A percentile compares a stretch with the other conserved stretches of the same genome.
These are phyloP conservation scores for Laburnicola sp. DNA, from an alignment of 2,329 filamentous ascomycete genomes.

Conservation along the genomic window DNA sequence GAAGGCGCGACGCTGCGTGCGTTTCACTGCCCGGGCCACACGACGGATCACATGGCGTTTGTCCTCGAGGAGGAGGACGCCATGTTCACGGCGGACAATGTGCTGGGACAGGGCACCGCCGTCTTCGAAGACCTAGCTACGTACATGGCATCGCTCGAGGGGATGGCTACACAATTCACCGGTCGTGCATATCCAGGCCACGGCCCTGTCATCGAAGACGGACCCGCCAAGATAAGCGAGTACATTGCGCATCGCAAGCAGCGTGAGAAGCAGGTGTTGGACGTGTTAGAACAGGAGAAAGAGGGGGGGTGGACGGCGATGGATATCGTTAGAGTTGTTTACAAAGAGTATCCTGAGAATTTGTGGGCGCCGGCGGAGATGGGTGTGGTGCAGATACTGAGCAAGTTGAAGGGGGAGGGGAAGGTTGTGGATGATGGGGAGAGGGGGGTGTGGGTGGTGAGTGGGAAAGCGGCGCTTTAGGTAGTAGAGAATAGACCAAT, in stretches of 20 bases:
- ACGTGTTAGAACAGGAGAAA: conserved; percentile 39
- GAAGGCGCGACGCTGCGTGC: conserved; percentile 70
- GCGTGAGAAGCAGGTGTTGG: conserved; percentile 62
- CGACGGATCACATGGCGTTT: conserved; percentile 79
- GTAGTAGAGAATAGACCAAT: background rate
- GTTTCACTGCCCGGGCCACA: conserved; percentile 73
- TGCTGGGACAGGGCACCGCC: conserved; percentile 82
- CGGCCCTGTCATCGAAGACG: conserved; percentile 75
- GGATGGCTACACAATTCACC: conserved; percentile 67
- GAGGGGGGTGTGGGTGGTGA: conserved; percentile 41
- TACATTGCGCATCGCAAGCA: conserved; percentile 81
- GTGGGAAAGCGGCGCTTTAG: conserved; percentile 18
- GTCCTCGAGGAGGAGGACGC: conserved; percentile 75
- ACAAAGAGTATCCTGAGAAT: conserved; percentile 74
- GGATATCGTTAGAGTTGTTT: conserved; percentile 87
- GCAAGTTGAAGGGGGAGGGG: conserved; percentile 76
- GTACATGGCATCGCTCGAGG: conserved; percentile 70
- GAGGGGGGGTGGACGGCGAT: conserved; percentile 65
- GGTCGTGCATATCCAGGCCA: conserved; percentile 86
- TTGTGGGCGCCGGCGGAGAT: conserved; percentile 75
- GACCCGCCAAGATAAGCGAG: conserved; percentile 70
- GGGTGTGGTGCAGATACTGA: conserved; percentile 76
- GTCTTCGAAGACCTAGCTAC: conserved; percentile 76
- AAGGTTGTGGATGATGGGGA: conserved; percentile 56
- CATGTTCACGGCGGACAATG: conserved; percentile 88